Evolutionary conservation across 2,329 filamentous ascomycete species (phyloP).

Genomic region (Arthrinium phaeospermum): DNA sequence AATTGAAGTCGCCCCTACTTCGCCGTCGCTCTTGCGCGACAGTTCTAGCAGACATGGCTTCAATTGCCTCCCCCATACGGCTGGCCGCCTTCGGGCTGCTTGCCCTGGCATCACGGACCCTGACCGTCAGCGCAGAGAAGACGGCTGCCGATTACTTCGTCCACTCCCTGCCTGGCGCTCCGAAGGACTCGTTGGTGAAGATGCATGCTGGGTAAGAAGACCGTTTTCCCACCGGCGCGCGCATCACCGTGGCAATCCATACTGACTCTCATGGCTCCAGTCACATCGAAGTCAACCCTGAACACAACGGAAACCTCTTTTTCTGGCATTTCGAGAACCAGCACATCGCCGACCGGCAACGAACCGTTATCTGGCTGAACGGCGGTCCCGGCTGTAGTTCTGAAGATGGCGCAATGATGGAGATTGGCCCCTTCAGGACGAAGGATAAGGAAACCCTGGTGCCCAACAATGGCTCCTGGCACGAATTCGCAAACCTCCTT

Average conservation of each 20-base stretch:
- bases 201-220: conserved; percentile 96
- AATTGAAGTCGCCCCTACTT: conserved; percentile 14
- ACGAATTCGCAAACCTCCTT: conserved; percentile 95
- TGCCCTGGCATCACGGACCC: conserved; percentile 49
- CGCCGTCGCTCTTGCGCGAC: conserved; percentile 11
- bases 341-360: conserved; percentile 89
- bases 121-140: conserved; percentile 46
- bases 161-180: conserved; percentile 81
- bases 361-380: conserved; percentile 96
- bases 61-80: conserved; percentile 26
- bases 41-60: conserved; percentile 16
- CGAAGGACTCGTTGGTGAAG: conserved; percentile 79
- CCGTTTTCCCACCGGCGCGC: not conserved
- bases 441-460: conserved; percentile 73
- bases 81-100: conserved; percentile 39
- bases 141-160: conserved; percentile 90
- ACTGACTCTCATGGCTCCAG: conserved; percentile 50
- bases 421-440: conserved; percentile 91
- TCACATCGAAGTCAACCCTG: conserved; percentile 87
- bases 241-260: conserved; percentile 18
- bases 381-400: conserved; percentile 97
- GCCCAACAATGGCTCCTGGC: conserved; percentile 95
- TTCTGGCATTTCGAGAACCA: conserved; percentile 98
- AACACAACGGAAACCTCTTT: conserved; percentile 91
- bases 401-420: conserved; percentile 95